A percentile compares a stretch with the other conserved stretches of the same genome.
These are phyloP conservation scores for Lagenaria siceraria DNA, from an alignment of 306 rosid genomes.

Conservation along the genomic window DNA sequence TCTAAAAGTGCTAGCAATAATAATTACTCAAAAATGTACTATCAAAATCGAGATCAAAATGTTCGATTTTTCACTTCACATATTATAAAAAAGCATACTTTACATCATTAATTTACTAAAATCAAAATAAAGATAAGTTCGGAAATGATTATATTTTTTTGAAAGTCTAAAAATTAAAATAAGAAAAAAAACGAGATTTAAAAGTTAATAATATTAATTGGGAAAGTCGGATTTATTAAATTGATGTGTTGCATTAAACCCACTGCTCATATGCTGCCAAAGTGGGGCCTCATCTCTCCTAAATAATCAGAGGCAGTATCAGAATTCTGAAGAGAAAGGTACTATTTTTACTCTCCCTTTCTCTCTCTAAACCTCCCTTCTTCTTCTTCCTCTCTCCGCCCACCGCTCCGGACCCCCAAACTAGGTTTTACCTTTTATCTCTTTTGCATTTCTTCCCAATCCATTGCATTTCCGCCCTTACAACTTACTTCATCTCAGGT, in stretches of 20 bases:
- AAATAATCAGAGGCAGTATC: conserved; percentile 12
- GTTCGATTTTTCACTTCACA: no score
- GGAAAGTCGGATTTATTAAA: neutral
- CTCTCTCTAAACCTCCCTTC: neutral
- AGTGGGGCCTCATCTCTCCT: conserved; percentile 10
- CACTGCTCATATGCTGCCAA: conserved; percentile 4
- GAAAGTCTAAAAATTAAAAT: no score
- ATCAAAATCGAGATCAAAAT: no score
- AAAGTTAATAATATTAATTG: neutral
- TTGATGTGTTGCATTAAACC: neutral
- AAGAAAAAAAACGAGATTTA: no score
- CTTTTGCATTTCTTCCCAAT: neutral
- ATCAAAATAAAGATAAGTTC: no score
- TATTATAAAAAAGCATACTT: no score
- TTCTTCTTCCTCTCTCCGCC: neutral
- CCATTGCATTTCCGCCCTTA: neutral
- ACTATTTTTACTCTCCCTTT: conserved; percentile 1
- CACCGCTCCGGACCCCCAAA: neutral
- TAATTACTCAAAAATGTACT: no score
- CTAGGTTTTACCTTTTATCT: conserved; percentile 5
- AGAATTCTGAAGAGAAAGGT: neutral
- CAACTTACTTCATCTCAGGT: neutral
- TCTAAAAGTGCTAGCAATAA: no score
- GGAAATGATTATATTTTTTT: no score
- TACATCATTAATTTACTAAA: no score